Percentiles rank a stretch among this genome's conserved stretches.
Conservation (phyloP, 768 basidiomycete species). For the Trametes meyenii region DNA sequence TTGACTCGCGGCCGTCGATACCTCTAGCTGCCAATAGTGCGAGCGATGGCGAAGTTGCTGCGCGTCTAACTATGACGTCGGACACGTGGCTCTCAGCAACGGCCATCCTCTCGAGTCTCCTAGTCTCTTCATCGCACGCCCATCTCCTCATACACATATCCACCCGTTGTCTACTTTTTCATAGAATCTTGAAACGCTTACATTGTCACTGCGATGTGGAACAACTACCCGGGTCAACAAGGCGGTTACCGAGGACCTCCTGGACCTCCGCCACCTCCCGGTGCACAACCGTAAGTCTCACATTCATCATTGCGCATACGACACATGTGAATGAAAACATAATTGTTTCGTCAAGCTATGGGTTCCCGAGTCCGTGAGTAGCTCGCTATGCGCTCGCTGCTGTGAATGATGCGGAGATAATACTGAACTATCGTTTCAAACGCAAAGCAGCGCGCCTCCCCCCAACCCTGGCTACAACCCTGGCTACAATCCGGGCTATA, state of each 20-base stretch:
- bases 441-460: slow-evolving; percentile 13
- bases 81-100: slow-evolving; percentile 5
- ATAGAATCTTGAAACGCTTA: neutral
- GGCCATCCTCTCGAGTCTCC: neutral
- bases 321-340: neutral
- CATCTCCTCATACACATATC: neutral
- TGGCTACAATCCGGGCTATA: slow-evolving; percentile 20
- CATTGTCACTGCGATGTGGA: slow-evolving; percentile 13
- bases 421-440: neutral
- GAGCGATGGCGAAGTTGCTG: neutral
- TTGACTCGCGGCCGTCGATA: too few relatives aligned
- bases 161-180: neutral
- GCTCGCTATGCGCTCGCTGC: neutral
- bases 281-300: slow-evolving; percentile 17
- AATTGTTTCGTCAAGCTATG: neutral
- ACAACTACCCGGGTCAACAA: slow-evolving; percentile 26
- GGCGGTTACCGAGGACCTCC: slow-evolving; percentile 17
- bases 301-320: neutral
- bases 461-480: slow-evolving; percentile 11
- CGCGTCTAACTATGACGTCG: neutral
- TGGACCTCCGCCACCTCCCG: slow-evolving; percentile 19
- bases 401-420: neutral
- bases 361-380: slow-evolving; percentile 20
- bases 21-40: too few relatives aligned
- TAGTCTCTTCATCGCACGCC: neutral